Base-by-base conservation (phyloP, 73 alveolate genomes). In the Paramecium bursaria region DNA sequence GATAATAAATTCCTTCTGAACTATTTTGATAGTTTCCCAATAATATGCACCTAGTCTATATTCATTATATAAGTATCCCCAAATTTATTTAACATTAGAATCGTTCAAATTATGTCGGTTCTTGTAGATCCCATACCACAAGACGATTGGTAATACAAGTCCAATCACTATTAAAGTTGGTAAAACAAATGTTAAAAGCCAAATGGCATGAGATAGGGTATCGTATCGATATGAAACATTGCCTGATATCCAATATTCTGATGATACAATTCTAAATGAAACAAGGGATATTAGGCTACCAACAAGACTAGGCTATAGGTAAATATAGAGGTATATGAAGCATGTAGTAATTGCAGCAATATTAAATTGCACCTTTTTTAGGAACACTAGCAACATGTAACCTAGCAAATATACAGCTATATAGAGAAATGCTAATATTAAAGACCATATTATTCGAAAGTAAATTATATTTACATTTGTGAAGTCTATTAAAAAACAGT, bases 11-110 rank as follows among this genome's bases (percentile, higher is more conserved):
- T 57, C 50, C 17, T 57, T 57, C 31, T 26, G 31, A 4, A 57
- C 21, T 0, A 57, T 57, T 27, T 57, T 57, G 17, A 57, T 7
- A 3, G 49, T 57, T 29, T 57, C 76, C 76, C 76, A 57, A 29
- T 26, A 57, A 13, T 57, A 57, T 0, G 76, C 76, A 26, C 21
- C 50, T 57, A 26, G 5, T 57, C 31, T 57, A 30, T 57, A 57
- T 57, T 57, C 76, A 57, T 57, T 57, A 31, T 57, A 57, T 5
- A 57, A 29, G 13, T 57, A 57, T 13, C 76, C 76, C 76, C 76
- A 57, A 25, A 11, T 57, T 29, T 57, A 26, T 26, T 50, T 30
- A 11, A 14, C 26, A 11, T 3, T 0, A 17, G 49, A 29, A 27
- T 29, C 31, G 31, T 57, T 25, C 14, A 57, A 57, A 2, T 29